Conservation (phyloP, 495 filamentous ascomycete species). For the Xylaria telfairii region DNA sequence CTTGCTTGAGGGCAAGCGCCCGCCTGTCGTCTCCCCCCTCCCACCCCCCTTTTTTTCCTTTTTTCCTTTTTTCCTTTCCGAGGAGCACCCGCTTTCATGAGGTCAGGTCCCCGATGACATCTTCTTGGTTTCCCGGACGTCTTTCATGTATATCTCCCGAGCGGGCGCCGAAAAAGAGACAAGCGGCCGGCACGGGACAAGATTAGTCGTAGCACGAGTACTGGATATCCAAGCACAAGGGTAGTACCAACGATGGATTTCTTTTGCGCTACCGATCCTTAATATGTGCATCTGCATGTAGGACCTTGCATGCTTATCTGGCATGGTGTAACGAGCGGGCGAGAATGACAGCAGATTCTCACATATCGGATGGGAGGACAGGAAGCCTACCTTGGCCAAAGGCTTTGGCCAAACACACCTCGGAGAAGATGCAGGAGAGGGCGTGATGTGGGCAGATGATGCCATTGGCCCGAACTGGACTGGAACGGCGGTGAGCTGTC, state of each 20-base stretch:
- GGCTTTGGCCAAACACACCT: neutral
- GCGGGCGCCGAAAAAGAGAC: neutral
- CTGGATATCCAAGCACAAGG: neutral
- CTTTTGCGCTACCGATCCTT: neutral
- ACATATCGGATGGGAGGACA: neutral
- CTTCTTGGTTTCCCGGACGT: neutral
- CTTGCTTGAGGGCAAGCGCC: neutral
- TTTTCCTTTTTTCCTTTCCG: neutral
- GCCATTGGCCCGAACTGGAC: neutral
- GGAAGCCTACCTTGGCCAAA: neutral
- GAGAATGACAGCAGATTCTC: neutral
- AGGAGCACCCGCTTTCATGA: too few species aligned
- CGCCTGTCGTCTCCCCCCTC: neutral
- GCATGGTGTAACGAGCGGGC: neutral
- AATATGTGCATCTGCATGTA: neutral
- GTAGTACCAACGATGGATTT: neutral
- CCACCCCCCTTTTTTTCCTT: too few species aligned
- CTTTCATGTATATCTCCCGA: neutral
- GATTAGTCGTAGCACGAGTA: too few species aligned
- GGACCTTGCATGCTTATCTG: neutral
- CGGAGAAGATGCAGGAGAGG: neutral
- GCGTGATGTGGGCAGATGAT: conserved; percentile 2
- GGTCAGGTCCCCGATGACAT: neutral
- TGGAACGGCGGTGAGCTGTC: conserved; percentile 16
- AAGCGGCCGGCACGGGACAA: neutral